Percentiles rank a stretch among this genome's conserved stretches.
phyloP scores from a whole-genome alignment of 495 filamentous ascomycete genomes.

The Terfezia boudieri region DNA sequence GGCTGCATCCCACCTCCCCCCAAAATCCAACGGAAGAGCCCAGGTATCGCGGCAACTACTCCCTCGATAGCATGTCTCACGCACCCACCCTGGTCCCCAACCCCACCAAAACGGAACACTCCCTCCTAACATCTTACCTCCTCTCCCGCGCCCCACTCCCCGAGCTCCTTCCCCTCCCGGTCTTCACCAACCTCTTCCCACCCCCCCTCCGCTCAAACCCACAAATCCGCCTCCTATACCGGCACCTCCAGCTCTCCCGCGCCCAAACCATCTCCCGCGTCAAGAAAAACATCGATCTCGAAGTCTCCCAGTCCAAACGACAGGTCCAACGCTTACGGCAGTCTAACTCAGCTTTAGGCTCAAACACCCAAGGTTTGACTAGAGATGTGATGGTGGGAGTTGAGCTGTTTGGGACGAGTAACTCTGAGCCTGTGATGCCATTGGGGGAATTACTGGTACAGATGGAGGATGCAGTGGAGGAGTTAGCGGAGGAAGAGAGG shows the following conservation, averaged over 20 bases:
- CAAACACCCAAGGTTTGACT: conserved; percentile 28
- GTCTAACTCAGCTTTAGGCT: conserved; percentile 35
- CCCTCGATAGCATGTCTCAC: not conserved
- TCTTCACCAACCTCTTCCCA: conserved; percentile 61
- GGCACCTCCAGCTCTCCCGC: conserved; percentile 51
- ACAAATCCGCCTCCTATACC: conserved; percentile 52
- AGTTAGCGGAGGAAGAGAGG: conserved; percentile 43
- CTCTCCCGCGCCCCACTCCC: conserved; percentile 52
- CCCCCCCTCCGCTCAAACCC: conserved; percentile 43
- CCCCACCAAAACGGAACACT: conserved; percentile 30
- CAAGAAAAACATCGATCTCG: conserved; percentile 40
- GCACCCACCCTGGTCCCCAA: conserved; percentile 10
- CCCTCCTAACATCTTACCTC: conserved; percentile 55
- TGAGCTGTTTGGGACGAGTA: conserved; percentile 27
- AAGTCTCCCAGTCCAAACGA: conserved; percentile 23
- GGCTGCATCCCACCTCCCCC: no score
- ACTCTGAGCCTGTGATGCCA: conserved; percentile 30
- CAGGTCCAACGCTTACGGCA: conserved; percentile 37
- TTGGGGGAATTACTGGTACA: conserved; percentile 39
- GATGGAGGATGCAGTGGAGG: conserved; percentile 41
- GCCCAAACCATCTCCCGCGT: conserved; percentile 45
- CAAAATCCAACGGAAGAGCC: no score
- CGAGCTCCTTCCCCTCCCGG: conserved; percentile 44
- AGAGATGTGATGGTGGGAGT: conserved; percentile 49
- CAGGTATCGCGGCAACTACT: no score